Evolutionary conservation across 2,329 filamentous ascomycete genomes (phyloP).

Genomic region (Pseudogymnoascus pannorum): DNA sequence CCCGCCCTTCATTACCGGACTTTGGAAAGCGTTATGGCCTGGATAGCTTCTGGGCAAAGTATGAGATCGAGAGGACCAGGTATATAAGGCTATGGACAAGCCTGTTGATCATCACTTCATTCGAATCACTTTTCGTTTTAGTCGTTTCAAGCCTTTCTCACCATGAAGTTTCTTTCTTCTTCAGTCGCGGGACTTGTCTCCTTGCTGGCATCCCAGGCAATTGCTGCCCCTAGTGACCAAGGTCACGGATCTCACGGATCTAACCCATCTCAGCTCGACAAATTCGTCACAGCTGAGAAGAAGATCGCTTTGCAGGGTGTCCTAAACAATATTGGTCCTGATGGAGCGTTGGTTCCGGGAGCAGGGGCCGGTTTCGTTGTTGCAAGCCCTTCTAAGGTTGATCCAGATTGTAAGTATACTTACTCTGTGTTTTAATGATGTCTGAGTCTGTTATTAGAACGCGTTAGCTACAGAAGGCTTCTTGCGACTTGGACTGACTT

Average conservation of each 20-base stretch:
- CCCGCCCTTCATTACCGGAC: not conserved
- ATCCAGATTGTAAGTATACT: conserved; percentile 50
- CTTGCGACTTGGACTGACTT: not conserved
- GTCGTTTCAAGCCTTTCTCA: not conserved
- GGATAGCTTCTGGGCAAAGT: not conserved
- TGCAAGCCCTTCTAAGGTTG: conserved; percentile 45
- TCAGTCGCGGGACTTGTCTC: not conserved
- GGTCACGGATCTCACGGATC: conserved; percentile 1
- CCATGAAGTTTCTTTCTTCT: not conserved
- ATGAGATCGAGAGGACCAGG: not conserved
- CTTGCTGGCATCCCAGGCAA: conserved; percentile 5
- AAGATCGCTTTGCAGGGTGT: conserved; percentile 42
- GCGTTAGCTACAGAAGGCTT: not conserved
- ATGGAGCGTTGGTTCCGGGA: conserved; percentile 40
- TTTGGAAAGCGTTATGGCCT: not conserved
- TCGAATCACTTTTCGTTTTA: not conserved
- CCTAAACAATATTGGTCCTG: conserved; percentile 48
- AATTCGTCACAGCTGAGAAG: conserved; percentile 39
- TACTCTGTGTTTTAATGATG: not conserved
- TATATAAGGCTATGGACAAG: not conserved
- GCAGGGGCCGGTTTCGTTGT: conserved; percentile 47
- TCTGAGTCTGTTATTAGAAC: not conserved
- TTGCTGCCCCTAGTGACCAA: conserved; percentile 12
- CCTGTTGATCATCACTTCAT: not conserved
- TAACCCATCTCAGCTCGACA: conserved; percentile 19